Evolutionary conservation across 441 rosid species (phyloP), one percentile per base, ranked within the genome.

Genomic region (Brassica balearica): DNA sequence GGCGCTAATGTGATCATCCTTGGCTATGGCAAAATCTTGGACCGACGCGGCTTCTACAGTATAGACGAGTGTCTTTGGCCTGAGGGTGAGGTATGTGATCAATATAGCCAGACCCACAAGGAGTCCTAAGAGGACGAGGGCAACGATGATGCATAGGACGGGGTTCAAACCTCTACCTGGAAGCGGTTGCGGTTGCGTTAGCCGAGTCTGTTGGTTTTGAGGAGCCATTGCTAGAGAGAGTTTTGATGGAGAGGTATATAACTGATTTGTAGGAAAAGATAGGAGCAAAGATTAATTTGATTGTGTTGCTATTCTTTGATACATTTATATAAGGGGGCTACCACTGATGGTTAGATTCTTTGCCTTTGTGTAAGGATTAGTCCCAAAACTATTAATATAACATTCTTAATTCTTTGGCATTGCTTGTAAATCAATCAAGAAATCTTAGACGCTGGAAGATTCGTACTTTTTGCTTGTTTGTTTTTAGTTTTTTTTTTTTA

Each of bases 81-180:
- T 81, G 65, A 95, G 68, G 22, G 84, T 73, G 5, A 91, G 87
- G 96, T 97, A 92, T 7, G 85, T 68, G 83, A 92, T 85, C 67
- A 95, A 79, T 53, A 90, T 75, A 22, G 83, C 86, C 3, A 91
- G 12, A 27, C 90, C 98, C 65, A 92, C 78, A 6, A 95, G 88
- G 6, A 90, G 66, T 76, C 83, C 76, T 8, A 91, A 71, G 48
- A 90, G 71, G 79, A 79, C 25, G 14, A 86, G 17, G 8, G 87
- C 84, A 0, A 85, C 12, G 4, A 81, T 77, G 78, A 56, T 53
- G 78, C 84, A 81, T 68, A 68, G 78, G 71, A 81, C 10, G 0
- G 77, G 81, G 75, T 77, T 81, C 64, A 76, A 27, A 12, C 83
- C 73, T 62, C 5, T 71, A 2, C 73, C 41, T 1, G 80, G 80